Base-by-base conservation (phyloP, 176 grass and related monocot genomes). In the Oryza officinalis region DNA sequence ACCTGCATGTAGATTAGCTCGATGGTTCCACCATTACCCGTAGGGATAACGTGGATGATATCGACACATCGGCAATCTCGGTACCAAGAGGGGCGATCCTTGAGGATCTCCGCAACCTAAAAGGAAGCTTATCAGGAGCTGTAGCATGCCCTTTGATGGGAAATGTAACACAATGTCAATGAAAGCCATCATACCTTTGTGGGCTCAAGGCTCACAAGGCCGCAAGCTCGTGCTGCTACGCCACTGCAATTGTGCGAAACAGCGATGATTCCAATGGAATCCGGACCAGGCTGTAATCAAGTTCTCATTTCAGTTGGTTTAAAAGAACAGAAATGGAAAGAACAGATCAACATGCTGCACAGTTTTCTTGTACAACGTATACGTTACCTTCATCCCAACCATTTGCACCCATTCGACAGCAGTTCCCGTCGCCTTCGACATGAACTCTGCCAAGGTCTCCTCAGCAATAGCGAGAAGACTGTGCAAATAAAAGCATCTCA, bases 241-340 rank as follows among this genome's bases (percentile, higher is more conserved):
- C 97, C 97, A 96, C 86, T 86, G 73, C 93, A 99, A 87, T 94
- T 99, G 97, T 99, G 97, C 80, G 97, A 99, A 96, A 99, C 93
- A 93, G 97, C 93, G 50, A 99, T 94, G 93, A 99, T 99, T 96
- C 97, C 97, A 89, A 96, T 95, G 91, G 97, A 99, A 99, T 99
- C 97, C 93, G 97, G 97, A 99, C 97, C 97, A 99, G 97, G 97
- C 97, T 98, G 86, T 11, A 74, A 65, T 22, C 17, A 65, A 46
- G 3, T 47, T 31, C 4, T 10, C 45, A 65, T 82, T 74, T 43
- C 20, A 27, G 68, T 59, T 6, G 2, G 10, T 73, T 47, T 88
- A 66, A 69, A 47, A 27, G 15, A 73, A 22, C 32, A 17, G 22
- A 68, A 27, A 15, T 13, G 70, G 75, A 20, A 15, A 66, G 49